Conservation (phyloP, 768 basidiomycete species). For the Wakefieldia striispora region DNA sequence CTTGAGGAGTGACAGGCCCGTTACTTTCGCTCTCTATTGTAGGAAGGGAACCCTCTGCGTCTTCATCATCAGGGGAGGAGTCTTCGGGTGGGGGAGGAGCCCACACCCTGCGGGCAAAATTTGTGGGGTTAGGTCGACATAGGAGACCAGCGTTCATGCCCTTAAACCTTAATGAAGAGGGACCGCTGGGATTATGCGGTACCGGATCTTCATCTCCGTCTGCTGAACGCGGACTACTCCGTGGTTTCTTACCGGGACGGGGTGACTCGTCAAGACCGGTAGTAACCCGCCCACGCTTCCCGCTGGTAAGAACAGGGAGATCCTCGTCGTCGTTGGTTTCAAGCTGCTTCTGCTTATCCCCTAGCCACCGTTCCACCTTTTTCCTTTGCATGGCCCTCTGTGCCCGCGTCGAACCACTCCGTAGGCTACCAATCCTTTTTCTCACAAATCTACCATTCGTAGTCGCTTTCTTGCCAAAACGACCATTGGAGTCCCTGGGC, state of each 20-base stretch:
- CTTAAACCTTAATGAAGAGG: constrained; percentile 29
- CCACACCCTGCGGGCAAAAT: constrained; percentile 60
- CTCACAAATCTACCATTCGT: constrained; percentile 45
- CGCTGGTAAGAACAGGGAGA: constrained; percentile 9
- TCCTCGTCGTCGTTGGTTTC: constrained; percentile 13
- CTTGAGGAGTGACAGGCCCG: constrained; percentile 59
- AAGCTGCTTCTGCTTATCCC: constrained; percentile 21
- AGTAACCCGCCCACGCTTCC: constrained; percentile 23
- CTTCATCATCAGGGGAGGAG: constrained; percentile 34
- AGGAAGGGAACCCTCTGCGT: constrained; percentile 31
- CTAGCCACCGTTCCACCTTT: constrained; percentile 40
- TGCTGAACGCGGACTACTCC: constrained; percentile 17
- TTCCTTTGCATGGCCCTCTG: constrained; percentile 42
- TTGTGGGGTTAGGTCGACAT: constrained; percentile 59
- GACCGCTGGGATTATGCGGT: constrained; percentile 25
- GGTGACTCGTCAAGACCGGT: constrained; percentile 22
- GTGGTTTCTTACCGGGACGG: constrained; percentile 27
- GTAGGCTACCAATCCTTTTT: constrained; percentile 28
- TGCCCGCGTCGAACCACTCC: constrained; percentile 33
- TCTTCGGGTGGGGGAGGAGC: constrained; percentile 38
- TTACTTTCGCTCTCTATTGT: constrained; percentile 46
- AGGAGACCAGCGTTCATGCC: constrained; percentile 45
- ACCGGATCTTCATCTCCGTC: constrained; percentile 28
- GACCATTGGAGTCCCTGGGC: constrained; percentile 61
- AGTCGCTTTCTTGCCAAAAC: constrained; percentile 62